These are phyloP conservation scores for Dioszegia hungarica DNA, from an alignment of 768 basidiomycete genomes.

Conservation along the genomic window DNA sequence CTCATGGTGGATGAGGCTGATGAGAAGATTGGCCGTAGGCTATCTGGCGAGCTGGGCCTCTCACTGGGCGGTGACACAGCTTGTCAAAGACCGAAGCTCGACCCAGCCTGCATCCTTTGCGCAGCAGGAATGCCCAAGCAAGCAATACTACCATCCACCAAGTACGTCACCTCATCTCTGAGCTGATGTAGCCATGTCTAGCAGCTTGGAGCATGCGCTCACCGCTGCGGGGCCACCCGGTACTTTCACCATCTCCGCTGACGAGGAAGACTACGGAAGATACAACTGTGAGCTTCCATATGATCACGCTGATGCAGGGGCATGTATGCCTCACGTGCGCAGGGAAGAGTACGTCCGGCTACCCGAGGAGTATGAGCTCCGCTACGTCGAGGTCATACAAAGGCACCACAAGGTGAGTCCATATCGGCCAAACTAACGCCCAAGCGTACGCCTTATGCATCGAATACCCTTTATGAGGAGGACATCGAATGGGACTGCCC, in stretches of 20 bases:
- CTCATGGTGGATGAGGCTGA: no score
- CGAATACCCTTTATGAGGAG: slow-evolving; percentile 37
- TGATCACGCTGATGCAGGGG: not conserved
- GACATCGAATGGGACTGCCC: slow-evolving; percentile 30
- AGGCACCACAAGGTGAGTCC: slow-evolving; percentile 32
- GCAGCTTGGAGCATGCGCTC: slow-evolving; percentile 6
- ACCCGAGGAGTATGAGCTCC: slow-evolving; percentile 16
- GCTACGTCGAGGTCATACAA: slow-evolving; percentile 39
- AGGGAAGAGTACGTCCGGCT: slow-evolving; percentile 21
- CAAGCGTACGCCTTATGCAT: slow-evolving; percentile 28
- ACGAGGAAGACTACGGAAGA: slow-evolving; percentile 15
- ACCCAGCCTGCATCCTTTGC: no score
- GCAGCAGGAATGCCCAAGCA: no score
- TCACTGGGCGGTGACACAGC: no score
- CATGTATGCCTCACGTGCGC: slow-evolving; percentile 35
- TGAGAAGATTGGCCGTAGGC: no score
- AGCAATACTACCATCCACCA: not conserved
- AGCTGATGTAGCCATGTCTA: not conserved
- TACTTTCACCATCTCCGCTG: slow-evolving; percentile 21
- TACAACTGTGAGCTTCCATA: slow-evolving; percentile 22
- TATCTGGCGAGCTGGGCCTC: no score
- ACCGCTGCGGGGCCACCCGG: slow-evolving; percentile 29
- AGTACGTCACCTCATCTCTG: not conserved
- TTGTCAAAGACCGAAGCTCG: no score
- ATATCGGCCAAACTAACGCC: not conserved